phyloP scores from a whole-genome alignment of 2,329 filamentous ascomycete species.

The Fusarium sp. region DNA sequence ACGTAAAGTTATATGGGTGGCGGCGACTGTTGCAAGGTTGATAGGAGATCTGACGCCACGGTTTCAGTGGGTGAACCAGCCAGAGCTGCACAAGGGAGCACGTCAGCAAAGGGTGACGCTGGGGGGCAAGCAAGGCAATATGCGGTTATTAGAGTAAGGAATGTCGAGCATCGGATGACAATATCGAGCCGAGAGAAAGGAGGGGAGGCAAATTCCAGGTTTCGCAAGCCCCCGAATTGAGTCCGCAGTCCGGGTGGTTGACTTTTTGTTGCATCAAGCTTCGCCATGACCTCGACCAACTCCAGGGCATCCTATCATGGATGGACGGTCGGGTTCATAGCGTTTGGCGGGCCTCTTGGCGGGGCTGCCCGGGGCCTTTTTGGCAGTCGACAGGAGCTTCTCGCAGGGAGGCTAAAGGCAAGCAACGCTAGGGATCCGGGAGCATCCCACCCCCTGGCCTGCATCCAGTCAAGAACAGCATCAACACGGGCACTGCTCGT shows the following conservation, averaged over 20 bases:
- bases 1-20: constrained; percentile 33
- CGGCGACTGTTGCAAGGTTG: constrained; percentile 32
- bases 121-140: constrained; percentile 9
- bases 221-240: constrained; percentile 22
- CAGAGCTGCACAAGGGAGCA: constrained; percentile 30
- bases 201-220: constrained; percentile 23
- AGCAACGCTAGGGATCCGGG: constrained; percentile 25
- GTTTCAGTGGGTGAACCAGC: constrained; percentile 31
- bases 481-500: not conserved
- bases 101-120: constrained; percentile 16
- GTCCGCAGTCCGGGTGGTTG: constrained; percentile 27
- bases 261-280: constrained; percentile 35
- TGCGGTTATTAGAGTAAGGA: constrained; percentile 32
- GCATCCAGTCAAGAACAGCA: constrained; percentile 5
- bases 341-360: constrained; percentile 18
- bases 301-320: constrained; percentile 17
- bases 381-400: constrained; percentile 22
- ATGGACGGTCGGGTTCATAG: constrained; percentile 13
- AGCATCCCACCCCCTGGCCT: constrained; percentile 21
- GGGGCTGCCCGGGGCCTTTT: constrained; percentile 29
- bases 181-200: constrained; percentile 21
- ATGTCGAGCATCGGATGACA: constrained; percentile 33
- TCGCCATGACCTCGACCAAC: constrained; percentile 33
- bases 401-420: constrained; percentile 21
- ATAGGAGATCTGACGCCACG: constrained; percentile 33